Evolutionary conservation across 73 alveolate species (phyloP).

Genomic region (Paramecium bursaria): DNA sequence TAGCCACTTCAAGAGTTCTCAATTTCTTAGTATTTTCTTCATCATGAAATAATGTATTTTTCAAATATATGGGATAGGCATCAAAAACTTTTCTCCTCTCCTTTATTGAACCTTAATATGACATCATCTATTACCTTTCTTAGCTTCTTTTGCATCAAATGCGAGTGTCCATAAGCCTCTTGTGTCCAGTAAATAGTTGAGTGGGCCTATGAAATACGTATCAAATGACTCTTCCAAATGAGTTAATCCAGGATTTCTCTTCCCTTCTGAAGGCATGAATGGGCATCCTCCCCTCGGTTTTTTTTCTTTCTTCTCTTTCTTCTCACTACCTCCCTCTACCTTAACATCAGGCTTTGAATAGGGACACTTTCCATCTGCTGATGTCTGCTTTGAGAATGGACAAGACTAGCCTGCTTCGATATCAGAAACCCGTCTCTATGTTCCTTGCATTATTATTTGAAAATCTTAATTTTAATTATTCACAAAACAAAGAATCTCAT

Average conservation of each 20-base stretch:
- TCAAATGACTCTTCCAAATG: constrained; percentile 56
- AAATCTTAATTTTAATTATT: no score
- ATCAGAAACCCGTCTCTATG: no score
- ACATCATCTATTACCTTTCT: constrained; percentile 46
- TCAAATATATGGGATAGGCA: constrained; percentile 64
- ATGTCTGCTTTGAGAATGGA: constrained; percentile 17
- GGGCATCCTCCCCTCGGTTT: constrained; percentile 73
- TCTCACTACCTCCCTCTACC: constrained; percentile 63
- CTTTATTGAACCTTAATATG: constrained; percentile 57
- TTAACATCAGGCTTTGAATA: constrained; percentile 67
- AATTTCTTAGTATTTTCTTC: constrained; percentile 70
- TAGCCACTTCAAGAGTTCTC: constrained; percentile 63
- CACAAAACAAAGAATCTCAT: no score
- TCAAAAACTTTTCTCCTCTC: constrained; percentile 69
- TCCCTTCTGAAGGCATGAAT: constrained; percentile 67
- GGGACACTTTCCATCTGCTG: no score
- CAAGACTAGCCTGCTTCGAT: no score
- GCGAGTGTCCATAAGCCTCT: constrained; percentile 68
- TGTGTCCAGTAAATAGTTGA: constrained; percentile 60
- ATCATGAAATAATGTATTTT: constrained; percentile 63
- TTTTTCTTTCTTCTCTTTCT: constrained; percentile 67
- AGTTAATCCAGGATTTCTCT: constrained; percentile 62
- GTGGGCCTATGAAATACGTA: constrained; percentile 62
- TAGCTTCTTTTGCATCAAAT: constrained; percentile 61
- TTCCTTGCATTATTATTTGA: no score